Evolutionary conservation across 2,329 filamentous ascomycete genomes (phyloP).

Genomic region (Tolypocladium album): DNA sequence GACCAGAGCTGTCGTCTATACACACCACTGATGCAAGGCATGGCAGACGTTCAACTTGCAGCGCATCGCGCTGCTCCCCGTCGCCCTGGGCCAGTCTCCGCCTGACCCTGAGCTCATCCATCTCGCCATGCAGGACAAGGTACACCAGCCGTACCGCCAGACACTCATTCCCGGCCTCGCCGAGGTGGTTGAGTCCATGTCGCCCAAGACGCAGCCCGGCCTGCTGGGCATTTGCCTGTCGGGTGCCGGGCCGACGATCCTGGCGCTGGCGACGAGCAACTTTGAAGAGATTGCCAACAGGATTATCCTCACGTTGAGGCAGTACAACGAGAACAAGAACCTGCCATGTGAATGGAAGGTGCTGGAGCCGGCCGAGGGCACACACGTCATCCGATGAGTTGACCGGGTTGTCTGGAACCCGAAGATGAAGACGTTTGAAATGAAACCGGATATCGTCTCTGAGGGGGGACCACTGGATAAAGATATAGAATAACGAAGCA

Average conservation of each 20-base stretch:
- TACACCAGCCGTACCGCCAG: slow-evolving; percentile 94
- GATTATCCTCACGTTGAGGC: slow-evolving; percentile 64
- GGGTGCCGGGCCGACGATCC: slow-evolving; percentile 87
- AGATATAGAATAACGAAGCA: neutral
- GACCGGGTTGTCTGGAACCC: too few relatives aligned
- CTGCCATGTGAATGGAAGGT: slow-evolving; percentile 81
- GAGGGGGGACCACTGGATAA: neutral
- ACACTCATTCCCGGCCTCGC: slow-evolving; percentile 83
- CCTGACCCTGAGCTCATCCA: slow-evolving; percentile 91
- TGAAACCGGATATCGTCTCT: neutral
- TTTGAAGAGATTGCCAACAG: slow-evolving; percentile 77
- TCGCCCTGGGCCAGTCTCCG: slow-evolving; percentile 79
- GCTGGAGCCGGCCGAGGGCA: slow-evolving; percentile 76
- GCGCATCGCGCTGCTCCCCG: slow-evolving; percentile 80
- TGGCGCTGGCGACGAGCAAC: slow-evolving; percentile 82
- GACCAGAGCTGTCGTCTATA: neutral
- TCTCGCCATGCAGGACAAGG: slow-evolving; percentile 95
- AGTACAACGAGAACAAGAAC: slow-evolving; percentile 42
- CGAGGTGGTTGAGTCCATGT: slow-evolving; percentile 85
- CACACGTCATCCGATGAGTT: slow-evolving; percentile 29
- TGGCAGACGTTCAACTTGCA: slow-evolving; percentile 78
- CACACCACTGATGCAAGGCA: neutral
- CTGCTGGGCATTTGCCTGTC: slow-evolving; percentile 91
- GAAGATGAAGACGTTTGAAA: neutral
- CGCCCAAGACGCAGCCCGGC: slow-evolving; percentile 74